phyloP scores from a whole-genome alignment of 257 asterid species.

The Fraxinus quadrangulata region DNA sequence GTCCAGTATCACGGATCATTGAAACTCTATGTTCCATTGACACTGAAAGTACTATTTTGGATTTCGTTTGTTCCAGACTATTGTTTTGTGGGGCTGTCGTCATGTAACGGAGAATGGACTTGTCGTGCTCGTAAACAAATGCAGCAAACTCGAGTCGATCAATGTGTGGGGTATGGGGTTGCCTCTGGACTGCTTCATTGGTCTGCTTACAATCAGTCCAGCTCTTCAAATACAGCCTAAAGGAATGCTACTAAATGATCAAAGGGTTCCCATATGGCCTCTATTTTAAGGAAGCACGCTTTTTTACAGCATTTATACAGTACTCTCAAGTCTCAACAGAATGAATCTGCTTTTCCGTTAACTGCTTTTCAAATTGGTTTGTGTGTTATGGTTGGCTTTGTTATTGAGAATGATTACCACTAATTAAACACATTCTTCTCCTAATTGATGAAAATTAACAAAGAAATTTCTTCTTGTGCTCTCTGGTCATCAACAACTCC shows the following conservation, averaged over 20 bases:
- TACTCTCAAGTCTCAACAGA: no score
- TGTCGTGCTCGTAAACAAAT: constrained; percentile 68
- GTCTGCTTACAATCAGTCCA: constrained; percentile 71
- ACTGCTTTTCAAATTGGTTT: no score
- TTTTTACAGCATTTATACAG: no score
- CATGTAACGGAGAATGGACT: constrained; percentile 87
- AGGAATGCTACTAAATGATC: constrained; percentile 45
- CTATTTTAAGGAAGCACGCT: constrained; percentile 35
- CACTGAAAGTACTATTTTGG: no score
- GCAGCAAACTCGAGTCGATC: constrained; percentile 71
- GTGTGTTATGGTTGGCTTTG: no score
- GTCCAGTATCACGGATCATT: background rate
- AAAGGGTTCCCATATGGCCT: constrained; percentile 38
- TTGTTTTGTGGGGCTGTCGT: constrained; percentile 89
- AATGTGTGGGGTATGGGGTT: constrained; percentile 91
- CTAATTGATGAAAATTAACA: no score
- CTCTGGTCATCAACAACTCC: no score
- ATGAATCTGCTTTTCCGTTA: no score
- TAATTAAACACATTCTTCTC: no score
- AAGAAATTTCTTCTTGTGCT: no score
- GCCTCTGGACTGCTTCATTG: constrained; percentile 66
- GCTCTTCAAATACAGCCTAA: constrained; percentile 75
- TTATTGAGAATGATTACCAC: no score
- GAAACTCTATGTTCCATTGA: no score
- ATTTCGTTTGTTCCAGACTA: constrained; percentile 41